Conservation (phyloP, 768 basidiomycete genomes). For the Tulasnella sp. region DNA sequence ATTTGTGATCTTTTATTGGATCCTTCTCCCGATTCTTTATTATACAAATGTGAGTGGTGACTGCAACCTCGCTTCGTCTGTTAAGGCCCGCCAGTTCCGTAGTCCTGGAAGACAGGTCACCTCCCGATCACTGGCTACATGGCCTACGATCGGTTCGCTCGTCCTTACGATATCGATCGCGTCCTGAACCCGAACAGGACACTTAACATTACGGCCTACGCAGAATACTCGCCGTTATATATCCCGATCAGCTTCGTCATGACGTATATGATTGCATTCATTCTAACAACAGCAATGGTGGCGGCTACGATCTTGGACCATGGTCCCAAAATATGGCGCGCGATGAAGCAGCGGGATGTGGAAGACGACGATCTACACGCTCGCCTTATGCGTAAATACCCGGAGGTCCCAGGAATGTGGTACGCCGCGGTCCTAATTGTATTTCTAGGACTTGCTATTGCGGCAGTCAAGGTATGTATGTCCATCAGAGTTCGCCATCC, state of each 20-base stretch:
- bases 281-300: slow-evolving; percentile 42
- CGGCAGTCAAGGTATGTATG: slow-evolving; percentile 40
- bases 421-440: slow-evolving; percentile 42
- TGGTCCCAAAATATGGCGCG: slow-evolving; percentile 40
- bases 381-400: slow-evolving; percentile 48
- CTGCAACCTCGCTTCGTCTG: slow-evolving; percentile 31
- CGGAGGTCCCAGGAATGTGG: slow-evolving; percentile 45
- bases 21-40: slow-evolving; percentile 81
- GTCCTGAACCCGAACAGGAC: slow-evolving; percentile 38
- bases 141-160: slow-evolving; percentile 46
- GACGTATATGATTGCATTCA: slow-evolving; percentile 45
- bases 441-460: slow-evolving; percentile 40
- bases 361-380: slow-evolving; percentile 49
- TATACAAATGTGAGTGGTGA: slow-evolving; percentile 76
- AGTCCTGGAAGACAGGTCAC: slow-evolving; percentile 44
- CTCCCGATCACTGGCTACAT: slow-evolving; percentile 44
- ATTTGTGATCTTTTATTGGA: slow-evolving; percentile 91
- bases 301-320: slow-evolving; percentile 46
- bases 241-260: slow-evolving; percentile 44
- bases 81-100: slow-evolving; percentile 32
- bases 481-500: neutral
- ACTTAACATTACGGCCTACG: slow-evolving; percentile 45
- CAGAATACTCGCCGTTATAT: slow-evolving; percentile 47
- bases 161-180: slow-evolving; percentile 41
- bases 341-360: slow-evolving; percentile 37